These are phyloP conservation scores for Tieghemiomyces parasiticus DNA, from an alignment of 192 early-diverging fungal species.

Conservation along the genomic window DNA sequence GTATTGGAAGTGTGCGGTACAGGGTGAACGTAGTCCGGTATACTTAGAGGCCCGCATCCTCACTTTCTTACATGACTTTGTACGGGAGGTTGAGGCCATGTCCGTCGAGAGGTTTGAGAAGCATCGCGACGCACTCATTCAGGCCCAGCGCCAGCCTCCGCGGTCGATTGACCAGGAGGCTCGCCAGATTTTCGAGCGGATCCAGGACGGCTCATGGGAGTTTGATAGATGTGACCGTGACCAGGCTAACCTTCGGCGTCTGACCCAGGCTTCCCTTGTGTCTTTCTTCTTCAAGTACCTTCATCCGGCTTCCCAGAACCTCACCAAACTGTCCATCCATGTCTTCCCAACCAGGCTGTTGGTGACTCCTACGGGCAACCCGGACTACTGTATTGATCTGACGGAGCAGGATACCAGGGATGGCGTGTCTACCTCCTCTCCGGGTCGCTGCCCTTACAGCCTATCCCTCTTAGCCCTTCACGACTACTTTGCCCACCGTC, in stretches of 20 bases:
- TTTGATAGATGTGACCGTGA: slow-evolving; percentile 46
- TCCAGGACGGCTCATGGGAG: slow-evolving; percentile 55
- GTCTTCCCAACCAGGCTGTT: not conserved
- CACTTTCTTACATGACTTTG: slow-evolving; percentile 49
- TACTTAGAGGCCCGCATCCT: slow-evolving; percentile 71
- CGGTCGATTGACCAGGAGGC: slow-evolving; percentile 67
- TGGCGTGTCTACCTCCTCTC: not conserved
- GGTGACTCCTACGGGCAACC: not conserved
- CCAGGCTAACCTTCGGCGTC: slow-evolving; percentile 11
- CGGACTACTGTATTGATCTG: too few relatives aligned
- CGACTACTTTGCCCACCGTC: not conserved
- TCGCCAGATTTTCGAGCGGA: slow-evolving; percentile 44
- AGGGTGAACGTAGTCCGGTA: slow-evolving; percentile 69
- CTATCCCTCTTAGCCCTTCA: slow-evolving; percentile 5
- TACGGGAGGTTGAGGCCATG: slow-evolving; percentile 41
- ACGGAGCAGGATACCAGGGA: too few relatives aligned
- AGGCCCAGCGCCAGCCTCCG: slow-evolving; percentile 47
- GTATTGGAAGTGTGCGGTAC: slow-evolving; percentile 65
- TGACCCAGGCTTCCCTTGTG: slow-evolving; percentile 18
- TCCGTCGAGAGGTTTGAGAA: slow-evolving; percentile 42
- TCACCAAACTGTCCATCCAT: slow-evolving; percentile 2
- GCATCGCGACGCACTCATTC: slow-evolving; percentile 47
- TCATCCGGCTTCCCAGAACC: slow-evolving; percentile 8
- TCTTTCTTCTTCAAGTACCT: slow-evolving; percentile 23
- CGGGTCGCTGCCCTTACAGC: not conserved